These are phyloP conservation scores for Cyberlindnera euphorbiae DNA, from an alignment of 805 yeast species.

Conservation along the genomic window DNA sequence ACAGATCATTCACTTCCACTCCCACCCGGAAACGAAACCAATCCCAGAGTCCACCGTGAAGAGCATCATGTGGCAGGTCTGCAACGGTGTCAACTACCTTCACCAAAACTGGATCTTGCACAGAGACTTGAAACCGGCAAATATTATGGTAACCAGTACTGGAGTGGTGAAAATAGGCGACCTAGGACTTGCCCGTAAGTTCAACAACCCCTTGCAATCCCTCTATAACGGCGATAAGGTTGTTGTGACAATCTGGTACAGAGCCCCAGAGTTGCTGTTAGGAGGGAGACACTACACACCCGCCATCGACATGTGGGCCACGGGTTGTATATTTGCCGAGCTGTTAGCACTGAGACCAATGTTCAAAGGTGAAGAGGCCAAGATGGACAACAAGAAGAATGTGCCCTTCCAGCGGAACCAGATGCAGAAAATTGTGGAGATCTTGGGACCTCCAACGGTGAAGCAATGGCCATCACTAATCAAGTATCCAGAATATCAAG, in stretches of 20 bases:
- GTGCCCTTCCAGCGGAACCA: slow-evolving; percentile 95
- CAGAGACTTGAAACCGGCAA: slow-evolving; percentile 95
- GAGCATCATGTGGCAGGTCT: slow-evolving; percentile 85
- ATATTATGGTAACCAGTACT: slow-evolving; percentile 86
- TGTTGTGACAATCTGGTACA: slow-evolving; percentile 94
- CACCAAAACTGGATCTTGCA: slow-evolving; percentile 97
- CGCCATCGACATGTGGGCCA: slow-evolving; percentile 92
- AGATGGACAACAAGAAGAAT: slow-evolving; percentile 86
- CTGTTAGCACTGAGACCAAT: slow-evolving; percentile 83
- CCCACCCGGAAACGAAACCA: slow-evolving; percentile 63
- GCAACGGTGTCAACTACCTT: slow-evolving; percentile 84
- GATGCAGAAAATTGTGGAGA: slow-evolving; percentile 82
- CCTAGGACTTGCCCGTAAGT: slow-evolving; percentile 84
- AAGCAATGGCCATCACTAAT: slow-evolving; percentile 76
- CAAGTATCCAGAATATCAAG: slow-evolving; percentile 79
- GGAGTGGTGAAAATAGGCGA: slow-evolving; percentile 97
- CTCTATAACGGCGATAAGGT: slow-evolving; percentile 91
- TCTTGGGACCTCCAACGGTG: slow-evolving; percentile 82
- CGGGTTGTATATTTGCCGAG: slow-evolving; percentile 93
- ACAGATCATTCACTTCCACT: slow-evolving; percentile 91
- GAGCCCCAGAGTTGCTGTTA: slow-evolving; percentile 87
- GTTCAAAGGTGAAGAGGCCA: slow-evolving; percentile 97
- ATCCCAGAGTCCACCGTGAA: slow-evolving; percentile 75
- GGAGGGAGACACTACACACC: slow-evolving; percentile 93
- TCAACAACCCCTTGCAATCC: slow-evolving; percentile 81